phyloP scores from a whole-genome alignment of 1,139 yeast genomes.

The Pichia sp. region DNA sequence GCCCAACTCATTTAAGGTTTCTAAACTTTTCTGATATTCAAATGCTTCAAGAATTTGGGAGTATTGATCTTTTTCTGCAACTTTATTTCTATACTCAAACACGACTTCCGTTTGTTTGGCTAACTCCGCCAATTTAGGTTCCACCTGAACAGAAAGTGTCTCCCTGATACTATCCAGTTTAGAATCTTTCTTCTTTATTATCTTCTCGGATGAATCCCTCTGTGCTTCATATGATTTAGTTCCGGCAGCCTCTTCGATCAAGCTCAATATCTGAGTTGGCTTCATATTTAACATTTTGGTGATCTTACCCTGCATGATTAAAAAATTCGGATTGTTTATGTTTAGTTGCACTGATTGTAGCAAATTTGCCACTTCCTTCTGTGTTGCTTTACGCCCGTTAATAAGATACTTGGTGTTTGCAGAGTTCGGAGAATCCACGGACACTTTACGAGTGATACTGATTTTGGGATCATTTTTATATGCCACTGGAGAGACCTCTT shows the following conservation, averaged over 20 bases:
- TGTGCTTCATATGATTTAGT: constrained; percentile 94
- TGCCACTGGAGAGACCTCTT: constrained; percentile 77
- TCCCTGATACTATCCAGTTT: constrained; percentile 50
- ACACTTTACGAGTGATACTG: constrained; percentile 87
- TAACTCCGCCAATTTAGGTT: constrained; percentile 81
- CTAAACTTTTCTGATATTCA: constrained; percentile 51
- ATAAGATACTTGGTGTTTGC: constrained; percentile 61
- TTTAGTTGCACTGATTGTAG: constrained; percentile 94
- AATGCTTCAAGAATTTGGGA: constrained; percentile 74
- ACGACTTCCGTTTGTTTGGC: constrained; percentile 77
- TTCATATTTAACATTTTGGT: constrained; percentile 97
- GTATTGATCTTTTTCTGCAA: constrained; percentile 72
- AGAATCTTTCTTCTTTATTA: constrained; percentile 86
- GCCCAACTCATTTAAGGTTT: constrained; percentile 38
- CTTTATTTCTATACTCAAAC: constrained; percentile 81
- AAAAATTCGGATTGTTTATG: constrained; percentile 92
- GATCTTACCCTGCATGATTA: constrained; percentile 98
- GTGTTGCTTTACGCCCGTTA: constrained; percentile 96
- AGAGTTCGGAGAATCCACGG: constrained; percentile 64
- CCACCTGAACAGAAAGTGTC: constrained; percentile 75
- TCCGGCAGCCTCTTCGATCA: constrained; percentile 98
- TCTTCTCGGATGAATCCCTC: constrained; percentile 84
- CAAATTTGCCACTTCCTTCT: constrained; percentile 81
- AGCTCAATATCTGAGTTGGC: constrained; percentile 79
- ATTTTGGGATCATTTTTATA: constrained; percentile 76